These are phyloP conservation scores for Cyberlindnera xishuangbannaensis DNA, from an alignment of 805 yeast genomes.

Conservation along the genomic window DNA sequence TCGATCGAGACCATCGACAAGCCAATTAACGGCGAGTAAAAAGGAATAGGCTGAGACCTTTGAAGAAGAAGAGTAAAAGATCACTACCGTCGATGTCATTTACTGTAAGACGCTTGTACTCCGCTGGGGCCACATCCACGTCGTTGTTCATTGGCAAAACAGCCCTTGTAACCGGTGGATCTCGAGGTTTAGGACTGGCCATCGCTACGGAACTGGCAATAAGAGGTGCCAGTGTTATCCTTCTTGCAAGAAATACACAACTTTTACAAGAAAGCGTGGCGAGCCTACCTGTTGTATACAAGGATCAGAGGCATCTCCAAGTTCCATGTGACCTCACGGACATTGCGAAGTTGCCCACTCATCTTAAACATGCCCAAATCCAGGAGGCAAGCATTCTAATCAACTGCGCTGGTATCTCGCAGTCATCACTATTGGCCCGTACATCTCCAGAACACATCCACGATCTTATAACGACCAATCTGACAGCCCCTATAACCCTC, in stretches of 20 bases:
- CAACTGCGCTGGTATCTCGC: conserved; percentile 56
- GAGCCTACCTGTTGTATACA: conserved; percentile 5
- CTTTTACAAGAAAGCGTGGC: conserved; percentile 27
- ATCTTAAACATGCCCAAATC: conserved; percentile 2
- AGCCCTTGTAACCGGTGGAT: conserved; percentile 65
- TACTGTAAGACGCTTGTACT: no score
- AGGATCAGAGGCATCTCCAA: conserved; percentile 16
- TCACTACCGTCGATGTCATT: neutral
- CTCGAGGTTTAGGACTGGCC: conserved; percentile 58
- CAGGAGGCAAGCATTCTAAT: conserved; percentile 25
- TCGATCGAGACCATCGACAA: no score
- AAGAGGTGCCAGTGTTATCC: conserved; percentile 45
- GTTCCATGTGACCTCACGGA: conserved; percentile 16
- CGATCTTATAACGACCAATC: conserved; percentile 46
- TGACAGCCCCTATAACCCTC: conserved; percentile 55
- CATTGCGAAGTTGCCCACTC: conserved; percentile 1
- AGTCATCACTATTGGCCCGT: conserved; percentile 42
- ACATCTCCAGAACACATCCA: conserved; percentile 38
- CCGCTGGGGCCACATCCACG: no score
- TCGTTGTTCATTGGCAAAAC: conserved; percentile 27
- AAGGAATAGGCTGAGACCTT: no score
- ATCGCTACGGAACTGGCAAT: conserved; percentile 46
- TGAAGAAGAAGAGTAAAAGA: neutral
- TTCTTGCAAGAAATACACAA: conserved; percentile 43
- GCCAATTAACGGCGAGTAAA: no score